Evolutionary conservation across 2,329 filamentous ascomycete genomes (phyloP).

Genomic region (Bisporella sp.): DNA sequence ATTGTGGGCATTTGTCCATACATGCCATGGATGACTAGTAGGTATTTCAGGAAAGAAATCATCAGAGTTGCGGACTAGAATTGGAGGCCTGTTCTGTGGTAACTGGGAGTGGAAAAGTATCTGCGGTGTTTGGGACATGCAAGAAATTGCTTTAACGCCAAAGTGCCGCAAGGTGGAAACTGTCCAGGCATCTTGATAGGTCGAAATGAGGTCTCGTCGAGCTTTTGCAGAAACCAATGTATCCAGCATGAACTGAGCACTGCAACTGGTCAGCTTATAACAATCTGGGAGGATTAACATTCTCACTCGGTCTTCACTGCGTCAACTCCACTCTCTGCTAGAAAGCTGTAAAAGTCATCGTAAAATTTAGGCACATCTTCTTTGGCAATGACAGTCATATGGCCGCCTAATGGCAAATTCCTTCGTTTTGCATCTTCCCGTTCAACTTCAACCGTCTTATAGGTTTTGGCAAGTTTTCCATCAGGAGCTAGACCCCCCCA

Average conservation of each 20-base stretch:
- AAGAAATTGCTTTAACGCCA: constrained; percentile 71
- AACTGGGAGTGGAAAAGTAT: constrained; percentile 81
- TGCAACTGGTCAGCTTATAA: constrained; percentile 6
- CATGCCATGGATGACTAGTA: constrained; percentile 84
- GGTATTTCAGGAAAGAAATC: constrained; percentile 86
- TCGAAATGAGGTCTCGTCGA: constrained; percentile 62
- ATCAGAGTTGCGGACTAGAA: constrained; percentile 78
- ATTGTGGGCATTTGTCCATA: constrained; percentile 92
- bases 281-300: not conserved
- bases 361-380: constrained; percentile 74
- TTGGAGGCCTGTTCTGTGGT: constrained; percentile 63
- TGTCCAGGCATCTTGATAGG: constrained; percentile 84
- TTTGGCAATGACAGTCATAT: constrained; percentile 66
- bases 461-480: constrained; percentile 67
- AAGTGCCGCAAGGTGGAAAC: constrained; percentile 74
- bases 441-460: constrained; percentile 63
- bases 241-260: constrained; percentile 81
- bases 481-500: constrained; percentile 82
- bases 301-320: constrained; percentile 76
- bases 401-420: constrained; percentile 48
- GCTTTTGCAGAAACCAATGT: constrained; percentile 60
- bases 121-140: constrained; percentile 89
- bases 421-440: constrained; percentile 40
- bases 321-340: constrained; percentile 68
- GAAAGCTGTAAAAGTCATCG: constrained; percentile 83